Evolutionary conservation across 345 rosid species (phyloP), one percentile per base, ranked within the genome.

Genomic region (Zanthoxylum bungeanum): DNA sequence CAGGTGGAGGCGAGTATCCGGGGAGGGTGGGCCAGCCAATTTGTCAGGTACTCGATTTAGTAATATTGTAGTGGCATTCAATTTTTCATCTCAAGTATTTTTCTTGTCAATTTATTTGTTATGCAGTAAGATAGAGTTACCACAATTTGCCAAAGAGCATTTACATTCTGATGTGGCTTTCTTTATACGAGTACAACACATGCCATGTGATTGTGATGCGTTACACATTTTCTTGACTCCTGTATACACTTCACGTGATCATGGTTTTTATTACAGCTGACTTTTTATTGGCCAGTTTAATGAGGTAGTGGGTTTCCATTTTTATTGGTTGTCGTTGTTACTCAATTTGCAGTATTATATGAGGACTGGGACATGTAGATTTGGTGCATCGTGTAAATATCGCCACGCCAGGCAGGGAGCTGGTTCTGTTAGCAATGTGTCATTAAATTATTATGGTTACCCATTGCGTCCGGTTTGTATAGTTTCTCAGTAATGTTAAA

Each of bases 301-400:
- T 28, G 53, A 69, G 47, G 46, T 73, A 5, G 58, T 19, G 12
- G 31, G 31, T 69, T 66, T 61, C 19, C 56, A 3, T 46, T 28
- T 62, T 34, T 49, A n/a, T 30, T 80, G 68, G 21, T 72, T 61
- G 42, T 67, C 37, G 9, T 57, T 44, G 16, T 66, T 69, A 6
- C 68, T 64, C 51, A 12, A 30, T 51, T 37, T 81, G 73, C 93
- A 95, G 99, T 89, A 88, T 77, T 95, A 77, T 71, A 78, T 91
- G 96, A 78, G 89, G 83, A 92, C 92, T 0, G 99, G 97, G 62
- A 84, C 88, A 9, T 95, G 99, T 73, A 95, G 89, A 80, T 95
- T 91, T 70, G 99, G 98, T 71, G 86, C 89, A 70, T 89, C 98
- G 59, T 95, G 99, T 80, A 95, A 93, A 81, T 93, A 86, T 80